Conservation (phyloP, 2,329 filamentous ascomycete species). For the Epichloe elymi region DNA sequence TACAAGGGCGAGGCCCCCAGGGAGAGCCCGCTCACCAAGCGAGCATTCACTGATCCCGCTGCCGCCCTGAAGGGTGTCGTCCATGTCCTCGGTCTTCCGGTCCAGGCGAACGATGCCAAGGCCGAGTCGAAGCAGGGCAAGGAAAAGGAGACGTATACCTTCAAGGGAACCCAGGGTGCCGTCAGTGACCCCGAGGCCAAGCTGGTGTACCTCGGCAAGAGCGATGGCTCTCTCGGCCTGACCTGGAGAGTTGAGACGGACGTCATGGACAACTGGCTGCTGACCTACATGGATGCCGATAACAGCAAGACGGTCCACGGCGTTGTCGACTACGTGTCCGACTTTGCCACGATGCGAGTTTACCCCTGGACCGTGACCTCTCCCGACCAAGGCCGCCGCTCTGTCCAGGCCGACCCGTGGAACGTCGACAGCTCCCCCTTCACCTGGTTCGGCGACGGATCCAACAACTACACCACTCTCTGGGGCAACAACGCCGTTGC, state of each 20-base stretch:
- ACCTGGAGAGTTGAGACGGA: too few species aligned
- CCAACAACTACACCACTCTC: conserved; percentile 34
- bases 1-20: conserved; percentile 32
- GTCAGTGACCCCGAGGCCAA: conserved; percentile 39
- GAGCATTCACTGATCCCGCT: conserved; percentile 28
- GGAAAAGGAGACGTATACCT: conserved; percentile 21
- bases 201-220: conserved; percentile 40
- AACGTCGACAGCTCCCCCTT: too few species aligned
- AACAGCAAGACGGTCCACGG: too few species aligned
- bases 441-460: conserved; percentile 21
- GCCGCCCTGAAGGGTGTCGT: conserved; percentile 29
- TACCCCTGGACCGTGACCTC: too few species aligned
- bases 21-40: conserved; percentile 23
- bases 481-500: conserved; percentile 47
- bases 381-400: too few species aligned
- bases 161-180: conserved; percentile 35
- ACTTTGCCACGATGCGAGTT: too few species aligned
- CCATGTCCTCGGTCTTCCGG: conserved; percentile 14
- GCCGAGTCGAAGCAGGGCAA: conserved; percentile 9
- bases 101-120: too few species aligned
- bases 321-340: too few species aligned
- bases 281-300: too few species aligned
- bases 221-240: conserved; percentile 19
- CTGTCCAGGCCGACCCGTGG: too few species aligned
- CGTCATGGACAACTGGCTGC: too few species aligned